These are phyloP conservation scores for Albifimbria verrucaria DNA, from an alignment of 2,329 filamentous ascomycete genomes.

Conservation along the genomic window DNA sequence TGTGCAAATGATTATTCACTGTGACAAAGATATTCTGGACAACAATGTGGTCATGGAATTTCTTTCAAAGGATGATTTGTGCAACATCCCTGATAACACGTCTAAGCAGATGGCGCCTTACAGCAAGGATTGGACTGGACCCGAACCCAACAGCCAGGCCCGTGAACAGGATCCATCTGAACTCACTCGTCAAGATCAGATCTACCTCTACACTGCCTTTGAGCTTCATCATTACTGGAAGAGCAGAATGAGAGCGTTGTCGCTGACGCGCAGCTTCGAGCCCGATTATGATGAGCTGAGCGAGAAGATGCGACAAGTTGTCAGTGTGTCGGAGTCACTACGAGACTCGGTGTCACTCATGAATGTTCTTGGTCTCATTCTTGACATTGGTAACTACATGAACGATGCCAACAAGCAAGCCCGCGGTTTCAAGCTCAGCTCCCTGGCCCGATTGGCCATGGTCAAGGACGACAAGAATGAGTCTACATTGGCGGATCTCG, in stretches of 20 bases:
- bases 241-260: conserved; percentile 87
- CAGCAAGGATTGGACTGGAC: conserved; percentile 92
- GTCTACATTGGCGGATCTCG: conserved; percentile 89
- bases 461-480: conserved; percentile 99
- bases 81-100: conserved; percentile 86
- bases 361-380: conserved; percentile 91
- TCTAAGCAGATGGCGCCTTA: conserved; percentile 92
- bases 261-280: conserved; percentile 80
- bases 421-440: conserved; percentile 95
- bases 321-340: conserved; percentile 81
- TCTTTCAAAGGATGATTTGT: conserved; percentile 86
- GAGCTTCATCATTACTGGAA: conserved; percentile 99
- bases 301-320: conserved; percentile 79
- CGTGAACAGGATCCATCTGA: conserved; percentile 85
- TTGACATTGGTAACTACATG: conserved; percentile 99
- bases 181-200: conserved; percentile 90
- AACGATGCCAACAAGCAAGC: conserved; percentile 99
- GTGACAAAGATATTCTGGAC: conserved; percentile 83
- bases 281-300: conserved; percentile 89
- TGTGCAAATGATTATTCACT: conserved; percentile 91
- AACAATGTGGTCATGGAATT: conserved; percentile 96
- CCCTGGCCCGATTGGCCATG: conserved; percentile 88
- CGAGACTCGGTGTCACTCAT: conserved; percentile 90
- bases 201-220: conserved; percentile 89
- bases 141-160: conserved; percentile 71